Conservation (phyloP, 225 moss, liverwort and hornwort genomes). For the Thuidium tamariscinum region DNA sequence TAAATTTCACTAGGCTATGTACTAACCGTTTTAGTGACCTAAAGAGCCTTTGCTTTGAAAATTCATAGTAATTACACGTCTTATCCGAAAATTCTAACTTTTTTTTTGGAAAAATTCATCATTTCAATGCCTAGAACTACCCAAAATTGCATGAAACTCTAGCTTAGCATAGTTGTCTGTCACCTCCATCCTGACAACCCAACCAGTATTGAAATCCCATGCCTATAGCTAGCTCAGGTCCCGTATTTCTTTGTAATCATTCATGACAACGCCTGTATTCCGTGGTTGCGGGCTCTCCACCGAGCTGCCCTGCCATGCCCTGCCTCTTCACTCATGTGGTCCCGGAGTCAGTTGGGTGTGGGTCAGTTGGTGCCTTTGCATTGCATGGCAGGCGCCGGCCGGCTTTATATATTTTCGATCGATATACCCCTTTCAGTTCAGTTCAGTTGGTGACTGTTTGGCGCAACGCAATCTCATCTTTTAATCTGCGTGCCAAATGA, state of each 20-base stretch:
- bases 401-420: too few species aligned
- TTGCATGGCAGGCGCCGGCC: too few species aligned
- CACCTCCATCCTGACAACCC: too few species aligned
- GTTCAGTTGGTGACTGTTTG: not conserved
- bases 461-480: not conserved
- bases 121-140: not conserved
- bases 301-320: not conserved
- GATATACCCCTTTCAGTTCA: not conserved
- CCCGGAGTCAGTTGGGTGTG: not conserved
- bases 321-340: not conserved
- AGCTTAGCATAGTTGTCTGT: too few species aligned
- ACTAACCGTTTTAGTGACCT: accelerated
- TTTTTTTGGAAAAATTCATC: not conserved
- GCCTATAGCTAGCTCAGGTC: too few species aligned
- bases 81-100: too few species aligned
- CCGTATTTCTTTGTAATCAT: not conserved
- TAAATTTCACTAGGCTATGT: not conserved
- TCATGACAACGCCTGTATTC: not conserved
- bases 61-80: not conserved
- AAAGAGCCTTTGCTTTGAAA: not conserved
- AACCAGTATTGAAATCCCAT: not conserved
- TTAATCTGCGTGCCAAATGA: too few species aligned
- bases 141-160: too few species aligned
- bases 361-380: not conserved
- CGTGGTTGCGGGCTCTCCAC: not conserved